Conservation (phyloP, 1,139 yeast species). For the Debaryomyces udenii region DNA sequence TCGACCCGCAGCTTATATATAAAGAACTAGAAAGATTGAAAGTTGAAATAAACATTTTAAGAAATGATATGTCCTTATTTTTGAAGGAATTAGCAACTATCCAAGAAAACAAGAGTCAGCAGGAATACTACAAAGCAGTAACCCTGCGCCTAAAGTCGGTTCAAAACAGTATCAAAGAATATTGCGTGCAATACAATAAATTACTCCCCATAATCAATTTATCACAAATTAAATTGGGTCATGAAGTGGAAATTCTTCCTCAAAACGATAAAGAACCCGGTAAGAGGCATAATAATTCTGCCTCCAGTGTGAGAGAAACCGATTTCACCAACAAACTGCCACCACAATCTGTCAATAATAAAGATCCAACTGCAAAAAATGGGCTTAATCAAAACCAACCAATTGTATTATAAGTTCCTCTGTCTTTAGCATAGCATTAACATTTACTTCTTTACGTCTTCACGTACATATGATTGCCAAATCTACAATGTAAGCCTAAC, state of each 20-base stretch:
- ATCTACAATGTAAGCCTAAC: no score
- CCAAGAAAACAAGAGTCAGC: constrained; percentile 39
- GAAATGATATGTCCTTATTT: constrained; percentile 49
- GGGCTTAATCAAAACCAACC: constrained; percentile 12
- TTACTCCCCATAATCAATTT: constrained; percentile 53
- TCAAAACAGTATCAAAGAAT: constrained; percentile 43
- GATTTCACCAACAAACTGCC: constrained; percentile 1
- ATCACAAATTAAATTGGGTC: constrained; percentile 53
- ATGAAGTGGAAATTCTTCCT: constrained; percentile 44
- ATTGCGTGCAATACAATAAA: constrained; percentile 47
- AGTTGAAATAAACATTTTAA: constrained; percentile 44
- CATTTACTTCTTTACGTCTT: constrained; percentile 6
- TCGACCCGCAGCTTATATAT: constrained; percentile 41
- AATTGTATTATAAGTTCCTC: constrained; percentile 9
- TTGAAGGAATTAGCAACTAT: constrained; percentile 43
- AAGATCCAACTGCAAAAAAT: constrained; percentile 1
- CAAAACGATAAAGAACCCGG: constrained; percentile 1
- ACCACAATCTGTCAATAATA: background rate
- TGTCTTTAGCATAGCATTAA: constrained; percentile 2
- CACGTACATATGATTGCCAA: no score
- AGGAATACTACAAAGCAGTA: constrained; percentile 37
- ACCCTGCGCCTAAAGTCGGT: constrained; percentile 36
- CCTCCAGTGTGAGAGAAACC: background rate
- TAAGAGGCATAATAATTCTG: background rate
- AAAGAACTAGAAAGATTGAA: constrained; percentile 46